Conservation (phyloP, 2,329 filamentous ascomycete species). For the Cercospora berteroae region DNA sequence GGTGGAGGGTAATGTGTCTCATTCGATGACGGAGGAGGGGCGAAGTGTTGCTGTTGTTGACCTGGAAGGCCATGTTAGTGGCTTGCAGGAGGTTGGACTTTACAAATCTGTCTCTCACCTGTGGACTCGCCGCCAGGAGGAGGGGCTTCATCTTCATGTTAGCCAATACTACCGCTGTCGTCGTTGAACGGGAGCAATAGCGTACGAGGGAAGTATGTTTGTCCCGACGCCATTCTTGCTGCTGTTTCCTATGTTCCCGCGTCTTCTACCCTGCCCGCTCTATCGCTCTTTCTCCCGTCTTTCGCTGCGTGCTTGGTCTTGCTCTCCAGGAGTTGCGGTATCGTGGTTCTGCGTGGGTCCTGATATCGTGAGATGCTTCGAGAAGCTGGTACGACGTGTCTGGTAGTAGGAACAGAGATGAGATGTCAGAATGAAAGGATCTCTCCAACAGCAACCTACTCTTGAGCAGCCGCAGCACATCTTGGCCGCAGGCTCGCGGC, state of each 20-base stretch:
- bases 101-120: background rate
- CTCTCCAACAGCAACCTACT: background rate
- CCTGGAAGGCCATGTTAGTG: background rate
- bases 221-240: background rate
- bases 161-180: background rate
- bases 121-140: background rate
- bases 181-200: background rate
- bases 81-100: background rate
- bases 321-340: background rate
- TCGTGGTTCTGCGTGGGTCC: background rate
- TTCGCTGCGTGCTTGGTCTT: background rate
- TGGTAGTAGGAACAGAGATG: background rate
- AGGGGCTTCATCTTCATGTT: background rate
- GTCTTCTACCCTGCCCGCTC: background rate
- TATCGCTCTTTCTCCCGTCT: background rate
- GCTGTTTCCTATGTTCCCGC: background rate
- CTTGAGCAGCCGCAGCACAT: conserved; percentile 8
- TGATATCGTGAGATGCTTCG: background rate
- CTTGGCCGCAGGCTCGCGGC: conserved; percentile 20
- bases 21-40: conserved; percentile 17
- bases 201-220: background rate
- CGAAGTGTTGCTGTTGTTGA: conserved; percentile 14
- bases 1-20: conserved; percentile 30
- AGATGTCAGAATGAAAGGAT: background rate
- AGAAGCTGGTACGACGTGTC: background rate